Percentiles rank a stretch among this genome's conserved stretches.
phyloP scores from a whole-genome alignment of 495 filamentous ascomycete species.

The Halenospora varia region DNA sequence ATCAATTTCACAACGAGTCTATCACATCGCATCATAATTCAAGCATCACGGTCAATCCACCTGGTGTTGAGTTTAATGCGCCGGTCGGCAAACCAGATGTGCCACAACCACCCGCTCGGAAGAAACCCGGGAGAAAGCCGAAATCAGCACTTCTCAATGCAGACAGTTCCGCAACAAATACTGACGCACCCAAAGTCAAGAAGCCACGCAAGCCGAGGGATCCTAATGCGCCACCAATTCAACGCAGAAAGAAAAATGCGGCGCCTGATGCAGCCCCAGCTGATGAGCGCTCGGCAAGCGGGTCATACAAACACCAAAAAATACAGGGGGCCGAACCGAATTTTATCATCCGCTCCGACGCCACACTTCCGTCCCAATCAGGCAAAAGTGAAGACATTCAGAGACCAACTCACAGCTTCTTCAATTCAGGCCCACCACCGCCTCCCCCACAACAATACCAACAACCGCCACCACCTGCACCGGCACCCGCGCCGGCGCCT shows the following conservation, averaged over 20 bases:
- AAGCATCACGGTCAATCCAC: slow-evolving; percentile 20
- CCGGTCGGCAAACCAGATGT: neutral
- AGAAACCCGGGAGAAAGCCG: slow-evolving; percentile 42
- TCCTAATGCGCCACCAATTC: slow-evolving; percentile 47
- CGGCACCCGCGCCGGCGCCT: slow-evolving; percentile 17
- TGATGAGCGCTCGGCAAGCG: slow-evolving; percentile 3
- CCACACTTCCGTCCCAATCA: slow-evolving; percentile 24
- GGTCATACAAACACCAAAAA: neutral
- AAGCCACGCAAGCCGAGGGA: slow-evolving; percentile 53
- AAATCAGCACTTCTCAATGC: slow-evolving; percentile 36
- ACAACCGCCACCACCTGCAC: slow-evolving; percentile 2
- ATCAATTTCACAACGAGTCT: slow-evolving; percentile 14
- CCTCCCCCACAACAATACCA: slow-evolving; percentile 8
- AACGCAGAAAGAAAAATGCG: slow-evolving; percentile 46
- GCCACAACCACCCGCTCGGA: slow-evolving; percentile 2
- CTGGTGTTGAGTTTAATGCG: slow-evolving; percentile 1
- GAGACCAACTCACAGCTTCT: slow-evolving; percentile 25
- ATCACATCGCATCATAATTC: slow-evolving; percentile 1
- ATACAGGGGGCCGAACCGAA: neutral
- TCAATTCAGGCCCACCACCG: slow-evolving; percentile 29
- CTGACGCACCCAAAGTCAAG: slow-evolving; percentile 46
- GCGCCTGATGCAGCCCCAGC: slow-evolving; percentile 29
- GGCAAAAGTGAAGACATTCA: slow-evolving; percentile 39
- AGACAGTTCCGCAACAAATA: slow-evolving; percentile 36
- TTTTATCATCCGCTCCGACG: neutral